phyloP scores from a whole-genome alignment of 2,329 filamentous ascomycete species.

The Microsporum canis region DNA sequence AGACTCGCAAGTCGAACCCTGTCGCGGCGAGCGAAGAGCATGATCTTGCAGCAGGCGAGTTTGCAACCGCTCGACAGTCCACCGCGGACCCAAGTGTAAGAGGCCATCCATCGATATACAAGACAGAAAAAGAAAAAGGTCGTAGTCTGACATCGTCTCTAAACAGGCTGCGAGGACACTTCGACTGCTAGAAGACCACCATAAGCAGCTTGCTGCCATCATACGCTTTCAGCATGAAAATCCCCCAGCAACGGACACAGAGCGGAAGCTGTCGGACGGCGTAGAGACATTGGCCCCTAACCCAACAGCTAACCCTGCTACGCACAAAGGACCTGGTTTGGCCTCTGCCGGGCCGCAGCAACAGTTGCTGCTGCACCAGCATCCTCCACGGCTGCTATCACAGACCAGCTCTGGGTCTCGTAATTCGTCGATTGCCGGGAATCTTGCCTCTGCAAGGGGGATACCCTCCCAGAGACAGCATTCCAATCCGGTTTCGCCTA shows the following conservation, averaged over 20 bases:
- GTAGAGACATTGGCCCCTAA: conserved; percentile 10
- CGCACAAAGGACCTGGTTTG: conserved; percentile 7
- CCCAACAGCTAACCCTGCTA: conserved; percentile 9
- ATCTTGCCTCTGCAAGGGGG: conserved; percentile 72
- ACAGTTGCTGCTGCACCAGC: conserved; percentile 17
- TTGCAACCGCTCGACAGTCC: conserved; percentile 64
- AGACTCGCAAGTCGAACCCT: conserved; percentile 56
- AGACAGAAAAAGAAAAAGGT: background rate
- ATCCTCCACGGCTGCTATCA: conserved; percentile 30
- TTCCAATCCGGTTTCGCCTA: conserved; percentile 57
- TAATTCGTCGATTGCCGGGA: conserved; percentile 74
- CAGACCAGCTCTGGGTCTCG: conserved; percentile 44
- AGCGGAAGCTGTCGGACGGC: conserved; percentile 8
- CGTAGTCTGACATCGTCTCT: conserved; percentile 24
- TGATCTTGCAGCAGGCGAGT: conserved; percentile 76
- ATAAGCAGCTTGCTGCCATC: conserved; percentile 69
- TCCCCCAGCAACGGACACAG: conserved; percentile 22
- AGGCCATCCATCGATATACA: conserved; percentile 1
- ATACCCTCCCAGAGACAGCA: conserved; percentile 49
- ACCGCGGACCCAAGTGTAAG: conserved; percentile 52
- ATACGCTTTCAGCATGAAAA: conserved; percentile 57
- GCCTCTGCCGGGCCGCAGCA: conserved; percentile 13
- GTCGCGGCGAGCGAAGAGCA: conserved; percentile 80
- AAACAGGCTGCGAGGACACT: conserved; percentile 71
- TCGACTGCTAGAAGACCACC: conserved; percentile 74